Conservation (phyloP, 352 stramenopile genomes). For the Pythium coloratum region DNA sequence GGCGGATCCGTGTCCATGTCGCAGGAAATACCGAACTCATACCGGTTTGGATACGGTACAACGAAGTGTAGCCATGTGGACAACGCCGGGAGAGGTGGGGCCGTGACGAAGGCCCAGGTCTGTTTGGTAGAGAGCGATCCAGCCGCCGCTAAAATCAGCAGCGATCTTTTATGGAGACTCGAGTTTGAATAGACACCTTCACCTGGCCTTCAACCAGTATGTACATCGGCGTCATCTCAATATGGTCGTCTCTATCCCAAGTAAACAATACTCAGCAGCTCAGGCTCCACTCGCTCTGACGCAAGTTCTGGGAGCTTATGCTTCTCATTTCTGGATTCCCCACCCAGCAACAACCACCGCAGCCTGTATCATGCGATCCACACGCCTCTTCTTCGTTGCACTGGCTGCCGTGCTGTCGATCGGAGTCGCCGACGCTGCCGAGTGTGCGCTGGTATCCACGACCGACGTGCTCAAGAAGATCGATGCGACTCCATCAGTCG, state of each 20-base stretch:
- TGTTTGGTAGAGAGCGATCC: neutral
- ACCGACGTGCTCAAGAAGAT: conserved; percentile 18
- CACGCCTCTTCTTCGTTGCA: neutral
- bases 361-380: neutral
- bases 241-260: neutral
- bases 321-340: neutral
- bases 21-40: conserved; percentile 6
- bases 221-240: neutral
- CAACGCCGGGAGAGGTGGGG: no score
- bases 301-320: neutral
- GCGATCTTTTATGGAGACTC: no score
- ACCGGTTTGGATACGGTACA: conserved; percentile 12
- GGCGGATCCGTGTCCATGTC: conserved; percentile 14
- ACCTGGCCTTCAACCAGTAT: no score
- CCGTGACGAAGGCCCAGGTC: neutral
- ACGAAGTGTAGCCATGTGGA: neutral
- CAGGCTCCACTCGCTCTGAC: neutral
- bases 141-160: neutral
- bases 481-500: conserved; percentile 8
- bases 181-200: no score
- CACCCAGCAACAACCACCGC: neutral
- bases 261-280: neutral
- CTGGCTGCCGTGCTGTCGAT: neutral
- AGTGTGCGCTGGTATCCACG: conserved; percentile 17
- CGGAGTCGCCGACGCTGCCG: neutral